A percentile compares a stretch with the other conserved stretches of the same genome.
These are phyloP conservation scores for Lepidium africanum DNA, from an alignment of 345 rosid species.

Conservation along the genomic window DNA sequence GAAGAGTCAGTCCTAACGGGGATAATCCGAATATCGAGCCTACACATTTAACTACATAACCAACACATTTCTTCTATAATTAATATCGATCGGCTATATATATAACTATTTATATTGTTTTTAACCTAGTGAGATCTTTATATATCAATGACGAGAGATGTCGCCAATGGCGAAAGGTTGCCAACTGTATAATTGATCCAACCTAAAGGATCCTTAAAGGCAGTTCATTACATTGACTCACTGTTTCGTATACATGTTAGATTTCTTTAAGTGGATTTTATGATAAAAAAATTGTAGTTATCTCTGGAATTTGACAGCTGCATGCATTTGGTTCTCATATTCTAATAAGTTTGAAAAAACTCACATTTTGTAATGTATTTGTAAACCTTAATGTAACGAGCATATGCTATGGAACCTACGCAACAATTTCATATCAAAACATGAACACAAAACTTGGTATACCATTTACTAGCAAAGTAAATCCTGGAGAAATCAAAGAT, in stretches of 20 bases:
- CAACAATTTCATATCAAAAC: conserved; percentile 12
- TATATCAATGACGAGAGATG: background rate
- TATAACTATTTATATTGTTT: too few species aligned
- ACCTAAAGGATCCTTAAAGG: background rate
- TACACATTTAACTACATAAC: too few species aligned
- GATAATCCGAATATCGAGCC: too few species aligned
- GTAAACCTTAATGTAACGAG: background rate
- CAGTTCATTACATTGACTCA: background rate
- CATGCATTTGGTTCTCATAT: background rate
- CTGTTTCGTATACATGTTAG: background rate
- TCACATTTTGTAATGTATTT: background rate
- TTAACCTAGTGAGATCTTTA: background rate
- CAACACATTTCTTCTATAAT: too few species aligned
- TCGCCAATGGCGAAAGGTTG: background rate
- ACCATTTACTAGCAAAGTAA: background rate
- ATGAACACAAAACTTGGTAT: background rate
- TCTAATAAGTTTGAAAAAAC: background rate
- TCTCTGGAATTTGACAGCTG: background rate
- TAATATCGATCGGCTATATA: too few species aligned
- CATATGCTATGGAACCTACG: conserved; percentile 20
- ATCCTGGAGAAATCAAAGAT: background rate
- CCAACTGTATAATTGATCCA: background rate
- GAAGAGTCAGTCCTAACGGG: too few species aligned
- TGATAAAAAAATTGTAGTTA: background rate
- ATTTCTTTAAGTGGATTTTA: background rate